These are phyloP conservation scores for Ramalina intermedia DNA, from an alignment of 495 filamentous ascomycete genomes.

Conservation along the genomic window DNA sequence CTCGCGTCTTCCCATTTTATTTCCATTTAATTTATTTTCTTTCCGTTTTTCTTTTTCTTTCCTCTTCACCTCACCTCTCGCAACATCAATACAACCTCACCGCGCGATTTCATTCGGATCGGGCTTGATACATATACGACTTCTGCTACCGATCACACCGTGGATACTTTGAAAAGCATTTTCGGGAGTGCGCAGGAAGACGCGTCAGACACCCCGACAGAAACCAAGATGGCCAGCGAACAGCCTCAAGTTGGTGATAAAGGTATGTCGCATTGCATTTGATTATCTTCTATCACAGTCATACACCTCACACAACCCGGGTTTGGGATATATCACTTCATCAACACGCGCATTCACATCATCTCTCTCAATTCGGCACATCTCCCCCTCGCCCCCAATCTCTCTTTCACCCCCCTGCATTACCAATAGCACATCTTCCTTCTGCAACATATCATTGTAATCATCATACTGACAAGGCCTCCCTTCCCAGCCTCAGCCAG, in stretches of 20 bases:
- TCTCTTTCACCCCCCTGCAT: background rate
- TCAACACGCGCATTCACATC: background rate
- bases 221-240: conserved; percentile 6
- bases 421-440: background rate
- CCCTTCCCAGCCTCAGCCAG: conserved; percentile 36
- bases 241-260: conserved; percentile 17
- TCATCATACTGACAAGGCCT: background rate
- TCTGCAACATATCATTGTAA: background rate
- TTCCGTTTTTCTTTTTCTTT: background rate
- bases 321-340: background rate
- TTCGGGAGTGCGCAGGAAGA: too few relatives aligned
- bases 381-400: background rate
- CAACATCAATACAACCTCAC: background rate
- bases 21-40: background rate
- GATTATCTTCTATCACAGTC: background rate
- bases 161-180: background rate
- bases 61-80: background rate
- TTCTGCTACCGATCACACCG: background rate
- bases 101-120: background rate
- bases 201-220: background rate
- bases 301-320: background rate
- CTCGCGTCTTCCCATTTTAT: background rate
- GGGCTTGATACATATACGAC: background rate
- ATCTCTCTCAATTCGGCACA: background rate
- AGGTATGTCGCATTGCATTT: conserved; percentile 7